A percentile compares a stretch with the other conserved stretches of the same genome.
phyloP scores from a whole-genome alignment of 257 asterid species.

The Plantago ovata region DNA sequence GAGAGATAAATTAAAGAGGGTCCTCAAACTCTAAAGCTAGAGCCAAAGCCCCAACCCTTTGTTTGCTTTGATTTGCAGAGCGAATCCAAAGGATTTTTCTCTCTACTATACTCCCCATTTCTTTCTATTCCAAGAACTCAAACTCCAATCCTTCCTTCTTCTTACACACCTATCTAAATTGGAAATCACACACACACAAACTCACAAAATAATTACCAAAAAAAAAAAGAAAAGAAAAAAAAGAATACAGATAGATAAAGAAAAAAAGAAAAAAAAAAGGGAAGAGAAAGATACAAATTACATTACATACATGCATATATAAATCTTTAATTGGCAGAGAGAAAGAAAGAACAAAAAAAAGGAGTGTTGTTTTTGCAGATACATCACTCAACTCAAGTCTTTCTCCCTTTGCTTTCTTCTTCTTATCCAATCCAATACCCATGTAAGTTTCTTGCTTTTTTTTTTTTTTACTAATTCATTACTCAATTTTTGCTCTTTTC shows the following conservation, averaged over 20 bases:
- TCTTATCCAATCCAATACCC: slow-evolving; percentile 50
- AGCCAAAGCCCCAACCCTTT: slow-evolving; percentile 43
- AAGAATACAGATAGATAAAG: slow-evolving; percentile 17
- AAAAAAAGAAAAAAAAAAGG: not conserved
- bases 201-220: not conserved
- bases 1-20: slow-evolving; percentile 40
- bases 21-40: slow-evolving; percentile 55
- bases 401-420: slow-evolving; percentile 22
- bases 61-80: slow-evolving; percentile 68
- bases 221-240: slow-evolving; percentile 16
- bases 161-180: too few relatives aligned
- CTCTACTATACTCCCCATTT: slow-evolving; percentile 4
- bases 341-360: slow-evolving; percentile 26
- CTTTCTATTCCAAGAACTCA: slow-evolving; percentile 20
- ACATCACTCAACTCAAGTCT: slow-evolving; percentile 27
- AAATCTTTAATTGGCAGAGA: slow-evolving; percentile 28
- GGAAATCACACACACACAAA: too few relatives aligned
- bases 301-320: slow-evolving; percentile 36
- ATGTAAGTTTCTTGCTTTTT: slow-evolving; percentile 49
- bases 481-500: slow-evolving; percentile 6
- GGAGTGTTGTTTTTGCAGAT: slow-evolving; percentile 28
- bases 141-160: slow-evolving; percentile 14
- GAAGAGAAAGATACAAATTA: slow-evolving; percentile 12
- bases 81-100: slow-evolving; percentile 50
- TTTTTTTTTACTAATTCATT: slow-evolving; percentile 15